Base-by-base conservation (phyloP, 2,329 filamentous ascomycete genomes). In the Chrysosporium keratinophilum region DNA sequence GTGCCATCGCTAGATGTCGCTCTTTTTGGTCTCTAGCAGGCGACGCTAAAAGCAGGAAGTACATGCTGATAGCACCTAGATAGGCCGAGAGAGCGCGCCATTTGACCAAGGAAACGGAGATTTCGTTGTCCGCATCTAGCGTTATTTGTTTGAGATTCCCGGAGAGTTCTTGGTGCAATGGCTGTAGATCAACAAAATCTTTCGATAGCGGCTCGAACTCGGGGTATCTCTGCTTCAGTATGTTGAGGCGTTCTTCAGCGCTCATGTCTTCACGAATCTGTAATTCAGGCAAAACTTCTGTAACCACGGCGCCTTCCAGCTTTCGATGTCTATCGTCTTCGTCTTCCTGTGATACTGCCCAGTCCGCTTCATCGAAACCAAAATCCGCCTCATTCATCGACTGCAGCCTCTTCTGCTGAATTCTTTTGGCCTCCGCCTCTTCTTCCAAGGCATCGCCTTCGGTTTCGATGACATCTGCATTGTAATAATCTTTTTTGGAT, bases 341-440 rank as follows among this genome's bases (percentile, higher is more conserved):
- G 15, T 60, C 70, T 57, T 72, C 69, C 45, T 76, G 77, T 14
- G 76, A 73, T 23, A 78, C 81, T 37, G 84, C 67, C 93, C 91
- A 97, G 61, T 94, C 89, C 41, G 82, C 79, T 64, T 94, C 87
- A 62, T 97, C 89, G 60, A 97, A 94, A 7, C 88, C 84, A 65
- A 96, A 98, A 66, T 98, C 93, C 39, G 86, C 85, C 61, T 94
- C 90, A 5, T 82, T 81, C 87, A 98, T 93, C 60, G 85, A 84
- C 61, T 88, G 79, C 20, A 97, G 71, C 66, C 93, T 91, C 76
- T 95, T 96, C 70, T 89, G 83, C 68, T 97, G 91, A 56, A 98
- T 71, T 57, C 88, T 78, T 67, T 85, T 83, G 2, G 91, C 93
- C 68, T 98, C 94, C 10, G 79, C 82, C 69, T 98, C 94, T 74